Evolutionary conservation across 2,329 filamentous ascomycete species (phyloP).

Genomic region (Epichloe sylvatica): DNA sequence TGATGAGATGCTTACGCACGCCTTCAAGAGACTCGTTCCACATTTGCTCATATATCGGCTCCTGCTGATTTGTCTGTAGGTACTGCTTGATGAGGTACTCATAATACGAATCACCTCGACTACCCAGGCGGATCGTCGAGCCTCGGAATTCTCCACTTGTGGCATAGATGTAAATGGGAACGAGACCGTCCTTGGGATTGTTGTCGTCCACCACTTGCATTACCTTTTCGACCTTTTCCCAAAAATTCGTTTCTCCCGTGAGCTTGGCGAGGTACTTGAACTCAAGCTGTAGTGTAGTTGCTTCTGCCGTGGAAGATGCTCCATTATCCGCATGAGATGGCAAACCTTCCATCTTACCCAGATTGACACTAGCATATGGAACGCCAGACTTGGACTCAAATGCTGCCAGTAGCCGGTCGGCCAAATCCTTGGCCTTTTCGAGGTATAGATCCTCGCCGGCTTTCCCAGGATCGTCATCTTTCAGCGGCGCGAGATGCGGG

Average conservation of each 20-base stretch:
- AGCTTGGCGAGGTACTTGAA: conserved; percentile 95
- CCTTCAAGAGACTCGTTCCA: conserved; percentile 79
- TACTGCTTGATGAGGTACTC: conserved; percentile 99
- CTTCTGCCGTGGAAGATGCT: conserved; percentile 86
- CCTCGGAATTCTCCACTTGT: conserved; percentile 66
- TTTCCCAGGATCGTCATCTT: conserved; percentile 55
- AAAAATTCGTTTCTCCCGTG: conserved; percentile 84
- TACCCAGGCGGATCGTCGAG: conserved; percentile 79
- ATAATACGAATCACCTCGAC: conserved; percentile 93
- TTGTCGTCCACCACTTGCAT: conserved; percentile 86
- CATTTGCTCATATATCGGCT: conserved; percentile 78
- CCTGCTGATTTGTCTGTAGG: conserved; percentile 76
- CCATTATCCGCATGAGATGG: conserved; percentile 73
- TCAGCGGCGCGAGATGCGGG: conserved; percentile 62
- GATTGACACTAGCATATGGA: conserved; percentile 79
- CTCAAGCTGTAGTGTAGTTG: conserved; percentile 83
- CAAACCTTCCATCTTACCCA: conserved; percentile 63
- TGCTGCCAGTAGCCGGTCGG: conserved; percentile 71
- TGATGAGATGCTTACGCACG: conserved; percentile 81
- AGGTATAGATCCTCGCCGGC: conserved; percentile 84
- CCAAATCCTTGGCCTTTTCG: conserved; percentile 88
- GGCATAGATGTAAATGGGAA: conserved; percentile 84
- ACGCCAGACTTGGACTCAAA: conserved; percentile 81
- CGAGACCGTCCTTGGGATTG: conserved; percentile 61
- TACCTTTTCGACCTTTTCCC: conserved; percentile 80